phyloP scores from a whole-genome alignment of 768 basidiomycete species.

The Pulveroboletus sp. region DNA sequence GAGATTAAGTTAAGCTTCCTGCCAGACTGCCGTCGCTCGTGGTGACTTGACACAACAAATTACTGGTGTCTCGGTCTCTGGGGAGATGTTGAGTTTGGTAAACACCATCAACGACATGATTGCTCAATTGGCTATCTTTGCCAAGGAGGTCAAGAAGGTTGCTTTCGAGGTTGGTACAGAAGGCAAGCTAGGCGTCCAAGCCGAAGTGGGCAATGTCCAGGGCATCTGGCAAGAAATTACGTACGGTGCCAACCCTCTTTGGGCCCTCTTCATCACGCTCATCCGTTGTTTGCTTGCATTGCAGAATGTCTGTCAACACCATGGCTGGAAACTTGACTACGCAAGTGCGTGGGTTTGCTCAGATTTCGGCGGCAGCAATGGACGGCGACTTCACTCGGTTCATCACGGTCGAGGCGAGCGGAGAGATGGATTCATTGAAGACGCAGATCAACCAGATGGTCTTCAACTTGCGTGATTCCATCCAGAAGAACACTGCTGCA shows the following conservation, averaged over 20 bases:
- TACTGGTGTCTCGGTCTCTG: conserved; percentile 84
- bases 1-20: not conserved
- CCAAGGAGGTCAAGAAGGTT: conserved; percentile 86
- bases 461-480: conserved; percentile 90
- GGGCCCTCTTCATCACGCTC: not conserved
- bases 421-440: conserved; percentile 99
- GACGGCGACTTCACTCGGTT: conserved; percentile 98
- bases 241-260: conserved; percentile 41
- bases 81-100: conserved; percentile 93
- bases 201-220: conserved; percentile 93
- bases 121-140: conserved; percentile 63
- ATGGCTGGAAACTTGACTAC: conserved; percentile 98
- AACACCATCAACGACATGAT: conserved; percentile 96
- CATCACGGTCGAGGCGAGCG: conserved; percentile 97
- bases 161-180: conserved; percentile 97
- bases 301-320: conserved; percentile 90
- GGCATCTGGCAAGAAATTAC: conserved; percentile 99
- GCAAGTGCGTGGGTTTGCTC: conserved; percentile 97
- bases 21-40: conserved; percentile 82
- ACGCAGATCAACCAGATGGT: conserved; percentile 99
- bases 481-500: conserved; percentile 98
- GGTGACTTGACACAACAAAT: conserved; percentile 95
- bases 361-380: conserved; percentile 97
- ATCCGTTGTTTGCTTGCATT: not conserved
- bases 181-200: conserved; percentile 97